These are phyloP conservation scores for Rosa rugosa DNA, from an alignment of 306 rosid species.

Conservation along the genomic window DNA sequence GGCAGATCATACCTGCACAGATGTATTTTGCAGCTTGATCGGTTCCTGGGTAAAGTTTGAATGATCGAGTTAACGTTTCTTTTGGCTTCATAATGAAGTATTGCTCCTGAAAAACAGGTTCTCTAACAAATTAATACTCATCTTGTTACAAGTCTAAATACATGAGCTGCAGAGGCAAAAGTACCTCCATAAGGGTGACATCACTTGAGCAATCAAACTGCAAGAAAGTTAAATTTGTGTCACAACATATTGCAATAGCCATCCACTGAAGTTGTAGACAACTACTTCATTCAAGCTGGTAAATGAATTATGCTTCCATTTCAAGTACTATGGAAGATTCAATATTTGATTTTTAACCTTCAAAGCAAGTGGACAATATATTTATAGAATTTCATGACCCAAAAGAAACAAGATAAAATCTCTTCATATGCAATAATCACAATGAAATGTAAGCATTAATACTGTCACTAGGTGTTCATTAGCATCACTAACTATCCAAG, in stretches of 20 bases:
- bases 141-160: not conserved
- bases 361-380: no score
- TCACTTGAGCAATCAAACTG: conserved; percentile 95
- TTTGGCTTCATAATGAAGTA: conserved; percentile 82
- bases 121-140: conserved; percentile 1
- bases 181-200: conserved; percentile 89
- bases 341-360: not conserved
- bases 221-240: conserved; percentile 35
- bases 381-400: no score
- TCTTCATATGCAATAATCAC: not conserved
- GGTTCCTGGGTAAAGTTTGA: conserved; percentile 76
- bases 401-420: no score
- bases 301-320: not conserved
- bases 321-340: not conserved
- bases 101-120: conserved; percentile 61
- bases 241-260: conserved; percentile 19
- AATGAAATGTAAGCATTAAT: not conserved
- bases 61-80: conserved; percentile 57
- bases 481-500: not conserved
- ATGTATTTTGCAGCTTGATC: conserved; percentile 86
- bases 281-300: not conserved
- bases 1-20: conserved; percentile 64
- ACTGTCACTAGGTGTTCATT: not conserved
- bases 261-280: not conserved
- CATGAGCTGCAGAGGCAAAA: not conserved